Conservation (phyloP, 2,329 filamentous ascomycete genomes). For the Fusarium sp. region DNA sequence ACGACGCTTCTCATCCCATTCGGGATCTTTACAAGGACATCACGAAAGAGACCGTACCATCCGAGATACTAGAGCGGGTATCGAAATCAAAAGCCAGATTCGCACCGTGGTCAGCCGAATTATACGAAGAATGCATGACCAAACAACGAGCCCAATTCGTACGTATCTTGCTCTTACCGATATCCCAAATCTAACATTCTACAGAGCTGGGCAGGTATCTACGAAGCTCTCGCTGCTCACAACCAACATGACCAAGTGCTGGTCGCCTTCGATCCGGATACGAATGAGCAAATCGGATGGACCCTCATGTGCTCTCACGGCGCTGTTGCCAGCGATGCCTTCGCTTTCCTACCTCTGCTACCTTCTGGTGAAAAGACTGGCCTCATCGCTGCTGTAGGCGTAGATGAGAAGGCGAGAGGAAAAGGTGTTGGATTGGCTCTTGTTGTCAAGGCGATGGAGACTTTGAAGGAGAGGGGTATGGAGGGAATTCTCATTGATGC, state of each 20-base stretch:
- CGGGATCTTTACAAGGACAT: slow-evolving; percentile 40
- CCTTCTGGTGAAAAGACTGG: slow-evolving; percentile 38
- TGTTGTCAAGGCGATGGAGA: slow-evolving; percentile 40
- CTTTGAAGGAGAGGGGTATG: slow-evolving; percentile 33
- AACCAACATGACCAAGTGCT: slow-evolving; percentile 35
- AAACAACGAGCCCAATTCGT: slow-evolving; percentile 40
- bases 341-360: slow-evolving; percentile 35
- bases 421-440: slow-evolving; percentile 38
- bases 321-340: neutral
- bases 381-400: slow-evolving; percentile 39
- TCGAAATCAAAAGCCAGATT: slow-evolving; percentile 35
- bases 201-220: slow-evolving; percentile 33
- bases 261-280: slow-evolving; percentile 42
- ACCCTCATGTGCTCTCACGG: slow-evolving; percentile 39
- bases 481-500: slow-evolving; percentile 38
- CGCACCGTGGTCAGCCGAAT: slow-evolving; percentile 37
- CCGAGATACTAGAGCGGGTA: slow-evolving; percentile 32
- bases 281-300: slow-evolving; percentile 43
- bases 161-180: neutral
- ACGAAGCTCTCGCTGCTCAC: slow-evolving; percentile 27
- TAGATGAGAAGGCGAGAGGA: slow-evolving; percentile 35
- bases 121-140: slow-evolving; percentile 41
- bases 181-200: neutral
- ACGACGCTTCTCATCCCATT: neutral
- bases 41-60: slow-evolving; percentile 1